These are phyloP conservation scores for Citrus maxima DNA, from an alignment of 345 rosid genomes.

Conservation along the genomic window DNA sequence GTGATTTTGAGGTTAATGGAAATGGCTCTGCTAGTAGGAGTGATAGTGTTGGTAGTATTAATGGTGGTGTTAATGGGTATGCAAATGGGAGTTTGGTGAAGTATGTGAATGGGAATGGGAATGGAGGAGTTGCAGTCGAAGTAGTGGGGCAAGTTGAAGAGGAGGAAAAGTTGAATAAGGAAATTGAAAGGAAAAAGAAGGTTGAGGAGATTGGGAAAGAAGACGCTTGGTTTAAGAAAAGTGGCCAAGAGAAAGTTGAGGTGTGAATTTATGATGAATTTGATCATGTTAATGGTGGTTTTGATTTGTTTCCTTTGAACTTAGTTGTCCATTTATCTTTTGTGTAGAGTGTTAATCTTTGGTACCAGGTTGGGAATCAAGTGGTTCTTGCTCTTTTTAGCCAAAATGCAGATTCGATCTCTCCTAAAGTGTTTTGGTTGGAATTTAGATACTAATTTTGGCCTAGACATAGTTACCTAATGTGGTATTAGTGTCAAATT, in stretches of 20 bases:
- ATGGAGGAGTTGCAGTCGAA: constrained; percentile 24
- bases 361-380: neutral
- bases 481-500: neutral
- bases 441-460: neutral
- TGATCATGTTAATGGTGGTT: neutral
- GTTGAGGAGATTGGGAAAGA: constrained; percentile 95
- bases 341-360: neutral
- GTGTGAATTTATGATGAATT: constrained; percentile 23
- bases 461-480: neutral
- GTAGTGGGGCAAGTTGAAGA: constrained; percentile 22
- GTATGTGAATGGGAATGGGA: constrained; percentile 56
- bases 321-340: neutral
- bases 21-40: constrained; percentile 32
- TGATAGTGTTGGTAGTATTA: neutral
- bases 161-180: constrained; percentile 20
- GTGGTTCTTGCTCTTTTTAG: neutral
- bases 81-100: constrained; percentile 57
- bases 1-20: constrained; percentile 25
- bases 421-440: neutral
- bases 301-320: neutral
- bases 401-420: neutral
- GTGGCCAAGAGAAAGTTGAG: constrained; percentile 41
- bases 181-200: constrained; percentile 77
- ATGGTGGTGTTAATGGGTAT: constrained; percentile 29
- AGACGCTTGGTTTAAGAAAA: constrained; percentile 86